Base-by-base conservation (phyloP, 2,329 filamentous ascomycete genomes). In the Cercospora janseana region DNA sequence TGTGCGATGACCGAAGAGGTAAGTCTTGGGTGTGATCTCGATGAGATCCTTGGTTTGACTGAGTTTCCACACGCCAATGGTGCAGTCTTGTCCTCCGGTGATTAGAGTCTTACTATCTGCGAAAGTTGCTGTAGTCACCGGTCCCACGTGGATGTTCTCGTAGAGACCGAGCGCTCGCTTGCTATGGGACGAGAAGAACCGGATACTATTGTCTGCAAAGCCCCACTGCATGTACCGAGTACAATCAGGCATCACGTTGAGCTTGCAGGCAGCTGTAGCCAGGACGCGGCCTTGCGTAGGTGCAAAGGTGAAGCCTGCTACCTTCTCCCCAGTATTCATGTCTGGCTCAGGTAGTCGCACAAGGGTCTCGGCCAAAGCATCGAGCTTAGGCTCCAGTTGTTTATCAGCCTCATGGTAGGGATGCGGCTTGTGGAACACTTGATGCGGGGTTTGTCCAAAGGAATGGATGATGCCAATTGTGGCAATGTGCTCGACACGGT, bases 381-480 rank as follows among this genome's bases (percentile, higher is more conserved):
- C 92, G 0, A 98, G 75, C 49, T 88, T 80, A 49, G 81, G 82
- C 6, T 62, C 56, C 3, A 79, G 74, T 4, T 82, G 83, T 47
- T 83, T 80, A 16, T 80, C 75, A 4, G 79, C 71, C 49, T 87
- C 79, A 10, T 86, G 81, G n/a, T 80, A 72, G 3, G 87, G 84
- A 68, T 98, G 93, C 9, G 86, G 78, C 51, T 86, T 85, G 35
- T 82, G 80, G 67, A 97, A 98, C 12, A 97, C 86, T 67, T 98
- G 94, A 61, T 94, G 87, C 1, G 94, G 93, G 1, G 94, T 98
- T 68, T 98, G 93, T 0, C 93, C 93, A 69, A 98, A 98, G 62
- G 97, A 97, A 70, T 98, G 92, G 61, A 98, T 97, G 60, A 96
- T 95, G 26, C 89, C 89, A 46, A 95, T 96, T 0, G 90, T 92